Base-by-base conservation (phyloP, 805 yeast species). In the Metschnikowia anglica region DNA sequence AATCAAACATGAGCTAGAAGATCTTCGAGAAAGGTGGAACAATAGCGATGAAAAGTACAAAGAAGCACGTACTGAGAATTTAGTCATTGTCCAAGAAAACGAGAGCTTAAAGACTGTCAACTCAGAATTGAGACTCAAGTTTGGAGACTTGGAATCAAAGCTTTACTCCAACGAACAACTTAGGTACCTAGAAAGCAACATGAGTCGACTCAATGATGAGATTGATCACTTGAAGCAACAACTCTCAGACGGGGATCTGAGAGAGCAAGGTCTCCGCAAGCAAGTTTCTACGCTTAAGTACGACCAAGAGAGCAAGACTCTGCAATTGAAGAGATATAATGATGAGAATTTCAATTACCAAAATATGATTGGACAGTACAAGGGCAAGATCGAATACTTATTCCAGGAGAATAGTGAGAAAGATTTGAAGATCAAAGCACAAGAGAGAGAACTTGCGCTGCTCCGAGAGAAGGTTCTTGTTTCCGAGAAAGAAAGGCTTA, bases 31-130 rank as follows among this genome's bases (percentile, higher is more conserved):
- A 53, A 15, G 56, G 53, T 39, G 73, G 69, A 44, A 59, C 51
- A 7, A 55, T 49, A 45, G 73, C 24, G 55, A 53, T 29, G 41
- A 40, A 18, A 40, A 66, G 38, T 70, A 64, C 49, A 68, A 62
- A 39, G 61, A 55, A 13, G 52, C 69, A 25, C 58, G 80, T 46
- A 75, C 76, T 34, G 79, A 79, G 34, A 73, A 76, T 29, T 65
- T 82, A 43, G 78, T 80, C 37, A 61, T 81, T 4, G 63, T 70
- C 18, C 88, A 85, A 59, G 93, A 85, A 56, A 84, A 82, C 54
- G 81, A 80, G 53, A 75, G 84, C 1, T 57, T 85, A 32, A 77
- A 75, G 20, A 81, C 72, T 47, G 73, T 72, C 46, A 80, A 83
- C 52, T 62, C 63, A 26, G 79, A 80, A 37, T 61, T 85, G 48